Conservation (phyloP, 495 filamentous ascomycete species). For the Hypoxylon fragiforme region DNA sequence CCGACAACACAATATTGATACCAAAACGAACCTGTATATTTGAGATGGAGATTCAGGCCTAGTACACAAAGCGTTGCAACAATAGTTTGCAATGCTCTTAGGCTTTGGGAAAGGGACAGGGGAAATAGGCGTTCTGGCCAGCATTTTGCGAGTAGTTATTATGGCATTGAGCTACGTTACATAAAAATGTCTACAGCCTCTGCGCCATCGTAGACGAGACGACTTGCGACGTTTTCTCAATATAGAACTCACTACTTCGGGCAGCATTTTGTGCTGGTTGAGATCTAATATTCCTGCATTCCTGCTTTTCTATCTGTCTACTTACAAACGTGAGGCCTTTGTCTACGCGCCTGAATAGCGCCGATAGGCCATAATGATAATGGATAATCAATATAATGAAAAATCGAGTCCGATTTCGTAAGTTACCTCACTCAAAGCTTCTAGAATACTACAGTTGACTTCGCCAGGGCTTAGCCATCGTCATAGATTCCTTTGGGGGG, state of each 20-base stretch:
- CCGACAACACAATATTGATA: slow-evolving; percentile 24
- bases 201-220: slow-evolving; percentile 27
- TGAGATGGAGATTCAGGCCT: slow-evolving; percentile 23
- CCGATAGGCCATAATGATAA: neutral
- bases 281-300: slow-evolving; percentile 1
- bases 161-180: slow-evolving; percentile 36
- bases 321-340: slow-evolving; percentile 15
- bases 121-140: slow-evolving; percentile 26
- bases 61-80: slow-evolving; percentile 17
- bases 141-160: slow-evolving; percentile 35
- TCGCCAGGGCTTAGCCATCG: slow-evolving; percentile 3
- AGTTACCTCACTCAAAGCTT: slow-evolving; percentile 14
- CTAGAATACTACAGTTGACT: slow-evolving; percentile 14
- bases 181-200: slow-evolving; percentile 35
- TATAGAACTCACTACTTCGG: slow-evolving; percentile 27
- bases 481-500: slow-evolving; percentile 21
- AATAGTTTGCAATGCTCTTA: slow-evolving; percentile 6
- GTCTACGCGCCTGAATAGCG: slow-evolving; percentile 2
- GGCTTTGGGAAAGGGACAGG: slow-evolving; percentile 9
- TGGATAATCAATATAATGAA: neutral
- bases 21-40: slow-evolving; percentile 35
- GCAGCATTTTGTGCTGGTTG: slow-evolving; percentile 15
- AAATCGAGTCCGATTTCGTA: slow-evolving; percentile 2
- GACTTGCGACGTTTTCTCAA: slow-evolving; percentile 36
- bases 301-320: too few relatives aligned